These are phyloP conservation scores for Miamiensis avidus DNA, from an alignment of 169 alveolate genomes.

Conservation along the genomic window DNA sequence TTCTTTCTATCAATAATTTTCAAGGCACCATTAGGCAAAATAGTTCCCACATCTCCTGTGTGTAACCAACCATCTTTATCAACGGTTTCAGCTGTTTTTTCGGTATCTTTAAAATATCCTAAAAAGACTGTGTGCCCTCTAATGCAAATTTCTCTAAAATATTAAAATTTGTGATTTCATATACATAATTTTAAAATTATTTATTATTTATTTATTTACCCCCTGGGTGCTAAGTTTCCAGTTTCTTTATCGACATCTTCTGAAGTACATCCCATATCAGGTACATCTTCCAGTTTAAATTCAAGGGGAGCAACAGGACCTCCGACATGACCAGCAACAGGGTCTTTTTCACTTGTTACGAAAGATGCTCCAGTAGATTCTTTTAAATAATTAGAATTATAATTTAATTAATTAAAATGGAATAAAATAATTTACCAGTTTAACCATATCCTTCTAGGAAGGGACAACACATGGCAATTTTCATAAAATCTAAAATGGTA, in stretches of 20 bases:
- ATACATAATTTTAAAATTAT: too few relatives aligned
- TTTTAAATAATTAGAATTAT: too few relatives aligned
- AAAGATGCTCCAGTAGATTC: constrained; percentile 83
- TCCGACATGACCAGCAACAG: constrained; percentile 81
- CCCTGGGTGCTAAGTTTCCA: constrained; percentile 71
- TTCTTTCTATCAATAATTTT: constrained; percentile 93
- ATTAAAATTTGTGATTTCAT: too few relatives aligned
- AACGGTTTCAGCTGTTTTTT: constrained; percentile 84
- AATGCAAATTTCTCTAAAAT: constrained; percentile 83
- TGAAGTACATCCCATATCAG: constrained; percentile 74
- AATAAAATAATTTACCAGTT: constrained; percentile 52
- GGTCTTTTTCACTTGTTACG: constrained; percentile 61
- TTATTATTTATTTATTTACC: too few relatives aligned
- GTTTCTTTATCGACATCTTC: constrained; percentile 35
- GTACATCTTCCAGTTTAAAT: constrained; percentile 74
- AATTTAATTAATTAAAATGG: too few relatives aligned
- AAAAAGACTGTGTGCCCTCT: constrained; percentile 85
- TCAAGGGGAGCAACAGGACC: constrained; percentile 82
- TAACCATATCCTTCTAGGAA: constrained; percentile 87
- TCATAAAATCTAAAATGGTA: constrained; percentile 60
- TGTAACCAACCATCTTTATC: constrained; percentile 92
- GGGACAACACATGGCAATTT: constrained; percentile 79
- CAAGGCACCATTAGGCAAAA: constrained; percentile 82
- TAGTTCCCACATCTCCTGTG: constrained; percentile 93
- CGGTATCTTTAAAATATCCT: constrained; percentile 89